A percentile compares a stretch with the other conserved stretches of the same genome.
Conservation (phyloP, 495 filamentous ascomycete species). For the Penicillium crystallinum region DNA sequence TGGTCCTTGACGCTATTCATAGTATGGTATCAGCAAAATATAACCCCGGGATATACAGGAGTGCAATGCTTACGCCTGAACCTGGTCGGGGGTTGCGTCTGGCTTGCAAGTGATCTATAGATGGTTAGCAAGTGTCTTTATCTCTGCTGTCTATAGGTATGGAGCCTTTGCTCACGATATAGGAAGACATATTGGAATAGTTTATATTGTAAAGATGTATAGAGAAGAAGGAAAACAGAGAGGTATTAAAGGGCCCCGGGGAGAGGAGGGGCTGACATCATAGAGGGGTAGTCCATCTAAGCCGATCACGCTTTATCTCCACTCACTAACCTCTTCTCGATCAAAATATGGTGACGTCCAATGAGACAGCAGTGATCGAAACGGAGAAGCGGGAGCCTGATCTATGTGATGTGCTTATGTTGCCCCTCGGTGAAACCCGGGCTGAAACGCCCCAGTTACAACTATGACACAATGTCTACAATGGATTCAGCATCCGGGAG, state of each 20-base stretch:
- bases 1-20: not conserved
- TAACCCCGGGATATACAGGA: not conserved
- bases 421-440: not conserved
- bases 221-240: not conserved
- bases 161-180: slow-evolving; percentile 3
- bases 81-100: not conserved
- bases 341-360: not conserved
- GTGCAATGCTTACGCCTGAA: not conserved
- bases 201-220: not conserved
- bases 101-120: slow-evolving; percentile 1
- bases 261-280: slow-evolving; percentile 1
- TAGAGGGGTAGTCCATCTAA: slow-evolving; percentile 4
- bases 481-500: not conserved
- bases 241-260: not conserved
- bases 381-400: not conserved
- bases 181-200: not conserved
- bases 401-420: not conserved
- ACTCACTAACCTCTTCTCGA: not conserved
- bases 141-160: too few relatives aligned
- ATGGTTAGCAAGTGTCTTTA: not conserved
- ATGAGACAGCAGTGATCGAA: not conserved
- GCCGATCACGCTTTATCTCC: slow-evolving; percentile 1
- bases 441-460: not conserved
- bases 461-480: not conserved
- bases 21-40: not conserved